phyloP scores from a whole-genome alignment of 2,329 filamentous ascomycete genomes.

The Trichothecium roseum region DNA sequence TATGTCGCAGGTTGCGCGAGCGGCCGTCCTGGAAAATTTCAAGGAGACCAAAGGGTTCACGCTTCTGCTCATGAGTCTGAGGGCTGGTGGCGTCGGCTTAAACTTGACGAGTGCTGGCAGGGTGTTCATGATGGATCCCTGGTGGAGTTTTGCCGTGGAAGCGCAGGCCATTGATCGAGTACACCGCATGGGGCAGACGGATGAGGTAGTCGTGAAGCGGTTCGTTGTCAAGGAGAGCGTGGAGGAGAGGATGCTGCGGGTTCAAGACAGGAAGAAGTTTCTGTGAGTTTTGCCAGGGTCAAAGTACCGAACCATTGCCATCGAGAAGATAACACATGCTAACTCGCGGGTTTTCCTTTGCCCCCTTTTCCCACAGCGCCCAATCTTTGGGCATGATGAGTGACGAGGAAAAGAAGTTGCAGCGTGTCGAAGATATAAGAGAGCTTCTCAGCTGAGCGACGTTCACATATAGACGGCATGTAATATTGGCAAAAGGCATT shows the following conservation, averaged over 20 bases:
- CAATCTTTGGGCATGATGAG: conserved; percentile 87
- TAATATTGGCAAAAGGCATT: background rate
- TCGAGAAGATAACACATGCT: background rate
- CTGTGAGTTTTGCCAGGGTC: conserved; percentile 49
- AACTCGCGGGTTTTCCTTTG: background rate
- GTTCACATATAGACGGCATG: background rate
- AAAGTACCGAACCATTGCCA: background rate
- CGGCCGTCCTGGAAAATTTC: conserved; percentile 69
- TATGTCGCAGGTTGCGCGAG: conserved; percentile 77
- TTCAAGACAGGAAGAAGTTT: conserved; percentile 95
- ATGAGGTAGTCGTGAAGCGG: conserved; percentile 73
- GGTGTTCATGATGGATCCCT: conserved; percentile 99
- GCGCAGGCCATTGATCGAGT: conserved; percentile 96
- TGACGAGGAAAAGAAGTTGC: conserved; percentile 76
- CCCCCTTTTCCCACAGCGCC: conserved; percentile 51
- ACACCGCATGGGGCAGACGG: conserved; percentile 89
- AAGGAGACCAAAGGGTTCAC: conserved; percentile 47
- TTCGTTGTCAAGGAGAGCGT: conserved; percentile 89
- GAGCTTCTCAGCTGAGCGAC: conserved; percentile 30
- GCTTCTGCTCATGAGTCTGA: conserved; percentile 72
- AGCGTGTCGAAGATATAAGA: conserved; percentile 80
- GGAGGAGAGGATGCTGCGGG: conserved; percentile 85
- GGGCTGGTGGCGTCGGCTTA: conserved; percentile 86
- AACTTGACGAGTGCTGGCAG: conserved; percentile 82
- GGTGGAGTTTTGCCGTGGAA: conserved; percentile 97